Base-by-base conservation (phyloP, 192 early-diverging fungal species). In the Rhizoclosmatium globosum region DNA sequence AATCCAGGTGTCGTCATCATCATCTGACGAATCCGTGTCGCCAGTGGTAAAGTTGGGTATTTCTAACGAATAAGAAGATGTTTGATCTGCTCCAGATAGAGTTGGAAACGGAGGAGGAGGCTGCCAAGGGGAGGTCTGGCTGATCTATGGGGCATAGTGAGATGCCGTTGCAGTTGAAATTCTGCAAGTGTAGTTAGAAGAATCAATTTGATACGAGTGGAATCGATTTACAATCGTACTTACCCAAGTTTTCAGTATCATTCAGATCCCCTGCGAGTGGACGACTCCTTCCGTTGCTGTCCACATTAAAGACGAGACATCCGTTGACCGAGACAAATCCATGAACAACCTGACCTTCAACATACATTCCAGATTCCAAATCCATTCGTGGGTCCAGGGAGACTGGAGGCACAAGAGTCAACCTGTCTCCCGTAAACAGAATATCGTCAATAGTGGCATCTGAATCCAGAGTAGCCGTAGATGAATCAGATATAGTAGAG, bases 1-100 rank as follows among this genome's bases (percentile, higher is more conserved):
- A 45, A 68, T 19, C 66, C 66, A 68, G 6, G 66, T 68, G n/a
- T 68, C 66, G 44, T 68, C 66, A 21, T 68, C 66, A 68, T 68
- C 66, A 21, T 68, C 66, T 4, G 4, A 15, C 11, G 66, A 68
- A 11, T 19, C 45, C 1, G 50, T 13, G 9, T 7, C 6, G 17
- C 17, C 50, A 17, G 9, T 53, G 9, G 17, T 53, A 13, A 53
- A 17, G 50, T 68, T 46, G 6, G 66, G 66, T 15, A 68, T 68
- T 21, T 68, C 66, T 4, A 68, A 21, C 4, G 66, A 68, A 42
- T 68, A 68, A 68, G n/a, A n/a, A 43, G 66, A 68, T 1, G 31
- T n/a, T 39, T 68, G 23, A 21, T 15, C 44, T 41, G 44, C 13
- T 43, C 15, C 43, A n/a, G 15, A 17, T 2, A 53, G 6, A 7